phyloP scores from a whole-genome alignment of 768 basidiomycete species.

The Xerocomellus amylosporus region DNA sequence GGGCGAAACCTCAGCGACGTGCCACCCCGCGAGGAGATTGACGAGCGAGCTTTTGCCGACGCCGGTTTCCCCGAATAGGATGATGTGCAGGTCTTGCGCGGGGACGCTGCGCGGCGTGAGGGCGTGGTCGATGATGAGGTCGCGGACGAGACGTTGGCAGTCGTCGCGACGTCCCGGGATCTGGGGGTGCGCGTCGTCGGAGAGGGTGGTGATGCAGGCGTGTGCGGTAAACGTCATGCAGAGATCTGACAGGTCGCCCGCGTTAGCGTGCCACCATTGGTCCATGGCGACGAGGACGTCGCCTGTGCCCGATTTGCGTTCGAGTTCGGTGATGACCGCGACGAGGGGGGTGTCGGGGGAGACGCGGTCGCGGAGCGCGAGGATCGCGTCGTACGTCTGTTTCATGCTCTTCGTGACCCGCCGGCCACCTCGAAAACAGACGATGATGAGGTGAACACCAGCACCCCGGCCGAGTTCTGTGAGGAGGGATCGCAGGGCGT shows the following conservation, averaged over 20 bases:
- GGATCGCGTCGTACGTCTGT: constrained; percentile 18
- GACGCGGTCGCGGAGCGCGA: constrained; percentile 15
- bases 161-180: constrained; percentile 19
- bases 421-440: constrained; percentile 21
- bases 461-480: constrained; percentile 15
- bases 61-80: constrained; percentile 44
- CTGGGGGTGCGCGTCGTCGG: constrained; percentile 17
- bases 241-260: constrained; percentile 2
- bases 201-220: constrained; percentile 24
- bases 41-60: constrained; percentile 33
- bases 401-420: constrained; percentile 21
- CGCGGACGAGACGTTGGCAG: constrained; percentile 24
- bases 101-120: constrained; percentile 21
- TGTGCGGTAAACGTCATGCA: constrained; percentile 17
- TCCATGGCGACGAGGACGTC: constrained; percentile 20
- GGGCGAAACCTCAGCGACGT: constrained; percentile 22
- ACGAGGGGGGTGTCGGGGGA: constrained; percentile 19
- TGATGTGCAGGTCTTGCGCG: constrained; percentile 27
- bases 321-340: constrained; percentile 21
- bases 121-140: constrained; percentile 22
- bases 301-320: constrained; percentile 1
- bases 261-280: constrained; percentile 22
- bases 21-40: constrained; percentile 39
- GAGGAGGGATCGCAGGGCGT: constrained; percentile 21
- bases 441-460: constrained; percentile 20